These are phyloP conservation scores for Calophaca sinica DNA, from an alignment of 306 rosid genomes.

Conservation along the genomic window DNA sequence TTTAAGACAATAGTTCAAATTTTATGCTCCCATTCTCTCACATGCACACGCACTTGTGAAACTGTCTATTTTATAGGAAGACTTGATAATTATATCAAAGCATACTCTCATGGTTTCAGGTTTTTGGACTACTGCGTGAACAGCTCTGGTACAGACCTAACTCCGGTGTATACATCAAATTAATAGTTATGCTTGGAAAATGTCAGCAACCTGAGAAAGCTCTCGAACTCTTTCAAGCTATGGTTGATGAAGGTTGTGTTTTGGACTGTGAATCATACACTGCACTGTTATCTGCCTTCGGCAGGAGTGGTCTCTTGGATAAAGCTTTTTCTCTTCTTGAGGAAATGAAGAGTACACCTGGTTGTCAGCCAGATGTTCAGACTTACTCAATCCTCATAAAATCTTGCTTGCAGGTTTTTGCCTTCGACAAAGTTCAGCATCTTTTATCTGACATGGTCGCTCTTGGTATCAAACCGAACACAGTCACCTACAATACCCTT, in stretches of 20 bases:
- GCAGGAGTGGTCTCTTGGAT: constrained; percentile 87
- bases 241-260: constrained; percentile 86
- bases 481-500: constrained; percentile 82
- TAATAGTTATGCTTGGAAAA: constrained; percentile 96
- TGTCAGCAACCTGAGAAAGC: constrained; percentile 94
- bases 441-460: constrained; percentile 81
- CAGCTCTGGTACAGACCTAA: constrained; percentile 90
- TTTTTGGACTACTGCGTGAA: constrained; percentile 82
- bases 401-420: constrained; percentile 80
- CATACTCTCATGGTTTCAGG: constrained; percentile 60
- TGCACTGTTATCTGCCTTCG: constrained; percentile 87
- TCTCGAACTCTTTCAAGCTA: constrained; percentile 71
- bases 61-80: constrained; percentile 28
- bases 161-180: constrained; percentile 75
- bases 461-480: constrained; percentile 80
- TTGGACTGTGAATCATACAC: constrained; percentile 78
- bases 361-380: constrained; percentile 86
- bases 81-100: constrained; percentile 28
- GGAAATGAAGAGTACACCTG: constrained; percentile 75
- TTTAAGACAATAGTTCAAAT: constrained; percentile 21
- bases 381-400: constrained; percentile 89
- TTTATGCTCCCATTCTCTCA: not conserved
- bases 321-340: constrained; percentile 79
- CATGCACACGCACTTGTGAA: not conserved
- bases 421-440: constrained; percentile 74